phyloP scores from a whole-genome alignment of 1,139 yeast species.

The Sugiyamaella novakii region DNA sequence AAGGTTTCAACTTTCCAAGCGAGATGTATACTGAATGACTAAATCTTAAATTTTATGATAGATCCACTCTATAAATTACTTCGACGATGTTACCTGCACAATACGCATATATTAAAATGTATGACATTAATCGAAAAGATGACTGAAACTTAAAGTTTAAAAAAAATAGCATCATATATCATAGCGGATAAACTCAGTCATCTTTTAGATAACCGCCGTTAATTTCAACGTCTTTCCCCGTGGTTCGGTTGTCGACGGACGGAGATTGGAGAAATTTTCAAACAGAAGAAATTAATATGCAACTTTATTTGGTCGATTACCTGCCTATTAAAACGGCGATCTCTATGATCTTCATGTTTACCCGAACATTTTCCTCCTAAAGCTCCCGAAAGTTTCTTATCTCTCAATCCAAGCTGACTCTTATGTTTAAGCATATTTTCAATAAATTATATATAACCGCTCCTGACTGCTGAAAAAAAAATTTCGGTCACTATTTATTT shows the following conservation, averaged over 20 bases:
- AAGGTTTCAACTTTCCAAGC: no score
- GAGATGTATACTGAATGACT: no score
- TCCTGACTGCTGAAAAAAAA: neutral
- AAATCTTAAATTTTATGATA: no score
- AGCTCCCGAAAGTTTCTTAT: neutral
- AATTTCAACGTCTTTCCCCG: no score
- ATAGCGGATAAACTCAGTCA: no score
- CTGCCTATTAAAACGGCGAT: neutral
- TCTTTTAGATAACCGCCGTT: no score
- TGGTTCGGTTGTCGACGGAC: constrained; percentile 11
- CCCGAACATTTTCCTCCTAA: neutral
- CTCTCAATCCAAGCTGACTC: neutral
- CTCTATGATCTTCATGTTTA: constrained; percentile 1
- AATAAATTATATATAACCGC: neutral
- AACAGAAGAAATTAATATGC: neutral
- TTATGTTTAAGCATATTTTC: neutral
- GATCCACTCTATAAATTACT: no score
- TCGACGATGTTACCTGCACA: no score
- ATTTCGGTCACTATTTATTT: neutral
- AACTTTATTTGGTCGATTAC: neutral
- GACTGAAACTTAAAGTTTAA: no score
- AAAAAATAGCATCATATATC: no score
- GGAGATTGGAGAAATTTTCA: constrained; percentile 1
- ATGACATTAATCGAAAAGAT: no score
- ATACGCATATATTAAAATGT: no score